Percentiles rank a stretch among this genome's conserved stretches.
Conservation (phyloP, 495 filamentous ascomycete species). For the Choiromyces venosus region DNA sequence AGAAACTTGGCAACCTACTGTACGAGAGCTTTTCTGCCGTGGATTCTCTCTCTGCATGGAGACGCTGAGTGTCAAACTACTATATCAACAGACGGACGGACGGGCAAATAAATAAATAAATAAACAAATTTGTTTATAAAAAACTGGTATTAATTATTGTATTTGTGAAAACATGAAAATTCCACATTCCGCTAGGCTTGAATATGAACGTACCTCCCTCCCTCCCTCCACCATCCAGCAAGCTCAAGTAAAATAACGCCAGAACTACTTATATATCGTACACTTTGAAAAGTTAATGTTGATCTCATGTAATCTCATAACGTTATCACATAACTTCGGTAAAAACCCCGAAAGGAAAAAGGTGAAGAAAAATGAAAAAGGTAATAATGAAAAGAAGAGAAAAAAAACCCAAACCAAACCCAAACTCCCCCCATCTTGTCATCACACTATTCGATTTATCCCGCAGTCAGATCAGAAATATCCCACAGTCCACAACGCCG, state of each 20-base stretch:
- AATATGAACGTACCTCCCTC: neutral
- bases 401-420: conserved; percentile 7
- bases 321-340: neutral
- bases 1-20: too few relatives aligned
- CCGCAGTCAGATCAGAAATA: conserved; percentile 63
- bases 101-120: neutral
- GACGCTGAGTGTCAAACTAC: neutral
- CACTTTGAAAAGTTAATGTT: neutral
- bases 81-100: too few relatives aligned
- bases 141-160: neutral
- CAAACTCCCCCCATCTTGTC: neutral
- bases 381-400: neutral
- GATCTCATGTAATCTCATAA: neutral
- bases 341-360: neutral
- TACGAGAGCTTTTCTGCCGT: too few relatives aligned
- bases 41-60: too few relatives aligned
- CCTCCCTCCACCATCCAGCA: neutral
- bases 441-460: neutral
- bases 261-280: neutral
- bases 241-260: neutral
- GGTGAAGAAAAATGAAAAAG: too few relatives aligned
- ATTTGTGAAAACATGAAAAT: neutral
- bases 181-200: neutral
- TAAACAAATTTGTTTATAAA: neutral
- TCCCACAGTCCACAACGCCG: conserved; percentile 86